A percentile compares a stretch with the other conserved stretches of the same genome.
Conservation (phyloP, 2,329 filamentous ascomycete genomes). For the Ophiostoma populinum region DNA sequence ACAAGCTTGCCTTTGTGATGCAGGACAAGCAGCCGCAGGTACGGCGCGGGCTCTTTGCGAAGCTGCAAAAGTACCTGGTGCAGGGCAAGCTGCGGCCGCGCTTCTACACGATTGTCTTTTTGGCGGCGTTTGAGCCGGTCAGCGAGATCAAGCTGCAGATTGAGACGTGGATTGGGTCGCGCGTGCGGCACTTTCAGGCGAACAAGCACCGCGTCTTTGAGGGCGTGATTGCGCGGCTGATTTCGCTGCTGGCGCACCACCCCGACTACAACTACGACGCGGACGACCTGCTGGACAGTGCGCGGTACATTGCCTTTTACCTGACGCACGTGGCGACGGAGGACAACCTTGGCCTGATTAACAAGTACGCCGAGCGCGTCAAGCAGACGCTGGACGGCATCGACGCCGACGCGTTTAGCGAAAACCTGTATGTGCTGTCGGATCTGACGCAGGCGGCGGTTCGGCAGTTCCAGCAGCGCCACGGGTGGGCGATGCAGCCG, state of each 20-base stretch:
- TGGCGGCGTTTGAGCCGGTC: constrained; percentile 77
- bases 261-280: constrained; percentile 62
- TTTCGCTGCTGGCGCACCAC: constrained; percentile 84
- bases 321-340: constrained; percentile 67
- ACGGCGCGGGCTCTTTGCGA: constrained; percentile 61
- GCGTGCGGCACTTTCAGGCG: constrained; percentile 47
- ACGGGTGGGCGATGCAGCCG: constrained; percentile 71
- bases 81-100: constrained; percentile 50
- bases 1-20: constrained; percentile 60
- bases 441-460: constrained; percentile 75
- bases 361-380: constrained; percentile 79
- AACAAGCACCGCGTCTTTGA: constrained; percentile 55
- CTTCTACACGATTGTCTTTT: constrained; percentile 80
- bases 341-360: constrained; percentile 74
- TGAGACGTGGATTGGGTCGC: constrained; percentile 77
- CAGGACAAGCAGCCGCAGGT: constrained; percentile 64
- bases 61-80: constrained; percentile 80
- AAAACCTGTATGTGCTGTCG: constrained; percentile 69
- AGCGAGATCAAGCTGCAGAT: constrained; percentile 55
- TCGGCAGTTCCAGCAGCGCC: constrained; percentile 69
- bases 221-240: constrained; percentile 59
- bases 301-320: constrained; percentile 81
- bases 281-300: constrained; percentile 61
- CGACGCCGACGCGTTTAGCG: constrained; percentile 40
- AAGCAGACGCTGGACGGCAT: constrained; percentile 81